Percentiles rank a stretch among this genome's conserved stretches.
These are phyloP conservation scores for Ogataea degrootiae DNA, from an alignment of 805 yeast species.

Conservation along the genomic window DNA sequence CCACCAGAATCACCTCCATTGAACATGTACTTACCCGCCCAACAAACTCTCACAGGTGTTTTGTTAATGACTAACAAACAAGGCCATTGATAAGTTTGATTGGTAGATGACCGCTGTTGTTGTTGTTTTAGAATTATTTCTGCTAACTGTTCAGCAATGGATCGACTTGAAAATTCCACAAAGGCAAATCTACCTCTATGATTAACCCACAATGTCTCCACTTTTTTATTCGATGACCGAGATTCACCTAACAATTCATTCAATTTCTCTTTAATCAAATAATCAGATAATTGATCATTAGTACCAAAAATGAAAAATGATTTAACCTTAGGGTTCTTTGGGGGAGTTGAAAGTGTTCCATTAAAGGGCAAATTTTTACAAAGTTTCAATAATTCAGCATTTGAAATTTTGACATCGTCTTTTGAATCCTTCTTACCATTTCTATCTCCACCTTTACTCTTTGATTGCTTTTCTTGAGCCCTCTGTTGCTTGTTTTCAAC, in stretches of 20 bases:
- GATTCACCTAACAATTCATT: conserved; percentile 23
- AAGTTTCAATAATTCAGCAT: conserved; percentile 46
- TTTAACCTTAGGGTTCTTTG: conserved; percentile 38
- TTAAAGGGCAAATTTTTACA: conserved; percentile 64
- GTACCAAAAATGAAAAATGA: conserved; percentile 76
- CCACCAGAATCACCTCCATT: conserved; percentile 35
- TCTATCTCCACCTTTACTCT: conserved; percentile 1
- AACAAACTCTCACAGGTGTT: conserved; percentile 46
- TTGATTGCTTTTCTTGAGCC: neutral
- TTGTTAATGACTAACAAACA: conserved; percentile 31
- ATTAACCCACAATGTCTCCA: conserved; percentile 45
- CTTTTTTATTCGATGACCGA: conserved; percentile 6
- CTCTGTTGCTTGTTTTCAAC: conserved; percentile 3
- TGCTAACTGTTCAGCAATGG: conserved; percentile 46
- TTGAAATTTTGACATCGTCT: conserved; percentile 12
- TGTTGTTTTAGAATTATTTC: conserved; percentile 11
- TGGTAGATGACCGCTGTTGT: neutral
- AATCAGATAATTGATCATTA: conserved; percentile 61
- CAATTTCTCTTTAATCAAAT: conserved; percentile 49
- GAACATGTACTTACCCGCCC: conserved; percentile 44
- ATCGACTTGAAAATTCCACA: conserved; percentile 45
- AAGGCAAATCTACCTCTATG: conserved; percentile 64
- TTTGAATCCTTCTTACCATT: conserved; percentile 3
- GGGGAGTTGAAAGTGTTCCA: conserved; percentile 41
- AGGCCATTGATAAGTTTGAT: conserved; percentile 18